These are phyloP conservation scores for Austroboletus festivus DNA, from an alignment of 768 basidiomycete species.

Conservation along the genomic window DNA sequence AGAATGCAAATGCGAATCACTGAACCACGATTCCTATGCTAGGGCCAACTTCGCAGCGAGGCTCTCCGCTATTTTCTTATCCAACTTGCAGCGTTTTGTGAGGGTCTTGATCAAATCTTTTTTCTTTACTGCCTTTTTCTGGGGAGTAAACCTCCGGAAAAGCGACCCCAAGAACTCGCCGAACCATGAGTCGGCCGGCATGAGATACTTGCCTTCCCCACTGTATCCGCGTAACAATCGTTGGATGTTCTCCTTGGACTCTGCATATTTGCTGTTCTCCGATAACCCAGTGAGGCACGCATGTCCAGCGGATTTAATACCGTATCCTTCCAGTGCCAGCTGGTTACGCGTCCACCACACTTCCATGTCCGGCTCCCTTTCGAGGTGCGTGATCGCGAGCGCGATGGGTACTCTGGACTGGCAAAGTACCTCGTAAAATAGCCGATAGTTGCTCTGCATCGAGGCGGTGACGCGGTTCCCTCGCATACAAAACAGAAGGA, in stretches of 20 bases:
- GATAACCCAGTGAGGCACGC: constrained; percentile 31
- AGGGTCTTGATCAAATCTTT: constrained; percentile 16
- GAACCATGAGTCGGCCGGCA: constrained; percentile 27
- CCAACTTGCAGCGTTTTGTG: constrained; percentile 25
- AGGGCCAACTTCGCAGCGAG: constrained; percentile 2
- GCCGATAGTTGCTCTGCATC: constrained; percentile 35
- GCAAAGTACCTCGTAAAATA: constrained; percentile 41
- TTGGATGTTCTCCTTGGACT: constrained; percentile 15
- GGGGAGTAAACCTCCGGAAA: constrained; percentile 15
- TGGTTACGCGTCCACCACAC: constrained; percentile 32
- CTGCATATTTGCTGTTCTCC: constrained; percentile 16
- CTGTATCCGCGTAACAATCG: constrained; percentile 14
- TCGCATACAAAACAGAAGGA: constrained; percentile 40
- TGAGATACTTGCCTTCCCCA: constrained; percentile 16
- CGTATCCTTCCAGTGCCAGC: constrained; percentile 16
- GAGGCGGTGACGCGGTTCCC: constrained; percentile 36
- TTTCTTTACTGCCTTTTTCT: constrained; percentile 15
- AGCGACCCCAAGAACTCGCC: constrained; percentile 17
- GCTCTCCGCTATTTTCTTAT: constrained; percentile 11
- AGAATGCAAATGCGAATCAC: too few relatives aligned
- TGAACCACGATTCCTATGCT: neutral
- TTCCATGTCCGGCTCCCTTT: constrained; percentile 32
- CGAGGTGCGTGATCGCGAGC: constrained; percentile 38
- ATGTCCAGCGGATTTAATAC: constrained; percentile 23
- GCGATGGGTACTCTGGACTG: constrained; percentile 26